Base-by-base conservation (phyloP, 192 early-diverging fungal species). In the Glomus cerebriforme region DNA sequence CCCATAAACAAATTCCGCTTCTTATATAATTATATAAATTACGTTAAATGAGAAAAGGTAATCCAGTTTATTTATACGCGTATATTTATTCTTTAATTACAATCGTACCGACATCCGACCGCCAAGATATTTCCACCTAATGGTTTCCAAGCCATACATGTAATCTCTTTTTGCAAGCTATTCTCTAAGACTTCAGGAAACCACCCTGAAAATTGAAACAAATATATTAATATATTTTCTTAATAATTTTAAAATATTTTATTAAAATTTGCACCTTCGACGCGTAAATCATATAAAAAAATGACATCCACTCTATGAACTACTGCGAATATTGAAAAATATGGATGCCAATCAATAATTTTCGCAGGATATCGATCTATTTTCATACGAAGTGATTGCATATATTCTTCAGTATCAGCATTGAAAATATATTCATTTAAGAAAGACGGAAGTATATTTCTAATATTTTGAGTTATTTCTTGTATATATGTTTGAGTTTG, bases 101-200 rank as follows among this genome's bases (percentile, higher is more conserved):
- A n/a, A 39, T 39, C 59, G 12, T 63, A 75, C 74, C 74, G 59
- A 54, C 77, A 78, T n/a, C 77, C 77, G 15, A 78, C 77, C 6
- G 77, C 77, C 31, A 78, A 78, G 12, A 78, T 68, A 69, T 78
- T 78, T 47, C 77, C 65, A 22, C 77, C 77, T 37, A 78, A 69
- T 29, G 77, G 77, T 58, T 78, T 78, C 77, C 77, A 78, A n/a
- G 63, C 64, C 49, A 78, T 66, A 34, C 77, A 68, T 9, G 77
- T 78, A 9, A 78, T 69, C 3, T 78, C 77, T 34, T 68, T 78
- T 78, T 78, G 77, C 22, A 78, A 78, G 17, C 29, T 34, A 27
- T n/a, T 78, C 29, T 78, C 77, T 58, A 78, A 68, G 22, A 64
- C 65, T 59, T 78, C 77, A 5, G 77, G 77, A 68, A 78, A 78